These are phyloP conservation scores for Fusarium sp. DNA, from an alignment of 2,329 filamentous ascomycete genomes.

Conservation along the genomic window DNA sequence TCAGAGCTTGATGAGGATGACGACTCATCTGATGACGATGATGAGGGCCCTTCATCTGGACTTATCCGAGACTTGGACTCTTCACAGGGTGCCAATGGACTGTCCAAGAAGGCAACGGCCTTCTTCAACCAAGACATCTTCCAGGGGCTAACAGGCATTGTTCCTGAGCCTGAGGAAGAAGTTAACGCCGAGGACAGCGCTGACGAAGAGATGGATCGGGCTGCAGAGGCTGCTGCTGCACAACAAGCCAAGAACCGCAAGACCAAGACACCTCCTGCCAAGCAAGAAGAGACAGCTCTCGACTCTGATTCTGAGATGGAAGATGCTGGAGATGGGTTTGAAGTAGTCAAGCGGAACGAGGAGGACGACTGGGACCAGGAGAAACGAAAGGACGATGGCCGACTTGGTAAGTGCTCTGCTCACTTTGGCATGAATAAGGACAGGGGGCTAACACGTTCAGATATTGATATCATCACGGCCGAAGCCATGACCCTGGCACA, in stretches of 20 bases:
- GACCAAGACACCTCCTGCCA: constrained; percentile 26
- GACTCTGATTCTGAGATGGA: constrained; percentile 50
- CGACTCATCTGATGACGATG: constrained; percentile 52
- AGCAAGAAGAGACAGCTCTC: constrained; percentile 38
- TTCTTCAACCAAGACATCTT: constrained; percentile 98
- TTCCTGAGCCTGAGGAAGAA: constrained; percentile 60
- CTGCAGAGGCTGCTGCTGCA: constrained; percentile 41
- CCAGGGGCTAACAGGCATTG: constrained; percentile 78
- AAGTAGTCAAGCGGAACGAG: constrained; percentile 66
- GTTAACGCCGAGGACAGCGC: constrained; percentile 32
- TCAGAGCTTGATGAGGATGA: constrained; percentile 71
- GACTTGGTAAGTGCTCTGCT: constrained; percentile 61
- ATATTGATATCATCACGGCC: constrained; percentile 99
- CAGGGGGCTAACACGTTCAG: constrained; percentile 49
- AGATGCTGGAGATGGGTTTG: constrained; percentile 65
- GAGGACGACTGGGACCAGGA: constrained; percentile 76
- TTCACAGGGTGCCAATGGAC: constrained; percentile 32
- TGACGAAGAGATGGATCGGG: constrained; percentile 51
- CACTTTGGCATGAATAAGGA: neutral
- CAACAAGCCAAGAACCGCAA: constrained; percentile 44
- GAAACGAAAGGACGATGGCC: constrained; percentile 72
- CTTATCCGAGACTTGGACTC: constrained; percentile 54
- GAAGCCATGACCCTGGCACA: constrained; percentile 99
- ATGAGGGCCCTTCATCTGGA: constrained; percentile 39
- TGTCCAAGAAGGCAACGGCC: constrained; percentile 72